Evolutionary conservation across 257 asterid genomes (phyloP), one percentile per base, ranked within the genome.

Genomic region (Ballota nigra): DNA sequence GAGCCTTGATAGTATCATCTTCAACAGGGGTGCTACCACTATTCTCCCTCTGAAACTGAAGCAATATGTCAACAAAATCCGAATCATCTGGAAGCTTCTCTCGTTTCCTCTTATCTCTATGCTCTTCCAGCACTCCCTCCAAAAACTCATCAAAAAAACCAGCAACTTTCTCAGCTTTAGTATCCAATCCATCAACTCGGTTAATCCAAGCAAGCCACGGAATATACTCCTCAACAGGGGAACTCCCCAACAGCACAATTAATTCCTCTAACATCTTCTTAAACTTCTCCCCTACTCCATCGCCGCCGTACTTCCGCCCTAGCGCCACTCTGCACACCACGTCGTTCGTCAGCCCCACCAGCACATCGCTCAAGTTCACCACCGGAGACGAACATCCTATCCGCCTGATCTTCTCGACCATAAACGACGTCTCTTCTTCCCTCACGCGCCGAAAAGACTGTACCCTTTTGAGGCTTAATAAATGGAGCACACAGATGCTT

Each of bases 121-220:
- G 84, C 8, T 83, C 89, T 49, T 59, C 58, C 5, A 87, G 6
- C 8, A 85, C 79, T 0, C 63, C 40, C 9, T 72, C 83, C 26
- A 87, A 24, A 41, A 87, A 81, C 3, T 63, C 83, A 69, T 87
- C 88, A 13, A 87, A 81, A 67, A 24, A 88, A 13, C 49, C 69
- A 1, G 79, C 84, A 5, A 70, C 75, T 53, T 15, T 82, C 6
- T 77, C 83, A n/a, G 76, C 76, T 38, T 34, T 75, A 1, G 56
- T 52, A 71, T 77, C 68, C 34, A 81, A 73, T 15, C 88, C 91
- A 43, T 15, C 74, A 5, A 81, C 1, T 0, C 7, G 2, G 18
- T 73, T 45, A 22, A 83, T 34, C 83, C 81, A 87, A 12, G 28
- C 23, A 31, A 85, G 75, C 84, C 87, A 83, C 0, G 87, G 85